phyloP scores from a whole-genome alignment of 1,284 basidiomycete genomes.

The Grifola frondosa region DNA sequence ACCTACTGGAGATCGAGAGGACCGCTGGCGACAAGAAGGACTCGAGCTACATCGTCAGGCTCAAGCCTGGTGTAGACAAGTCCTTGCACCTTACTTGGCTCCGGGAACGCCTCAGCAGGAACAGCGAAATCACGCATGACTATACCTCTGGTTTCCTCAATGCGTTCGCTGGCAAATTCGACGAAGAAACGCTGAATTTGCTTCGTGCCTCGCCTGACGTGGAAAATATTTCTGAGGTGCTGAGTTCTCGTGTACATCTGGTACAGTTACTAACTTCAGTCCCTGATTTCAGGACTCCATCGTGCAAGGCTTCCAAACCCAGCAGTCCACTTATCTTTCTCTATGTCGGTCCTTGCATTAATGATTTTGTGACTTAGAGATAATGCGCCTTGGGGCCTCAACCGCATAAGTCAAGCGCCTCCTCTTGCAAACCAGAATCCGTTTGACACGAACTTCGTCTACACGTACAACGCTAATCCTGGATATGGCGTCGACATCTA shows the following conservation, averaged over 20 bases:
- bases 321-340: neutral
- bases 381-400: constrained; percentile 10
- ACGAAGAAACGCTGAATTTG: neutral
- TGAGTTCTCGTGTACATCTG: too few relatives aligned
- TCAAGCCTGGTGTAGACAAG: neutral
- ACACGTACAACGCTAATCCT: constrained; percentile 7
- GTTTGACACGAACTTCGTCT: constrained; percentile 3
- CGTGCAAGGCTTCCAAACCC: neutral
- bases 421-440: constrained; percentile 5
- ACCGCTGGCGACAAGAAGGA: neutral
- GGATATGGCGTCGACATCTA: constrained; percentile 14
- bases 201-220: neutral
- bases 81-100: neutral
- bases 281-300: constrained; percentile 4
- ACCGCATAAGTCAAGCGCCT: constrained; percentile 7
- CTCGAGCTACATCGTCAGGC: constrained; percentile 1
- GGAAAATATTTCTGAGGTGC: neutral
- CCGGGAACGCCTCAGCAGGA: neutral
- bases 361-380: constrained; percentile 2
- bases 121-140: neutral
- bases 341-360: neutral
- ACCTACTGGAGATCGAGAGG: constrained; percentile 6
- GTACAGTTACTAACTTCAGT: too few relatives aligned
- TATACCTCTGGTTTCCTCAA: neutral
- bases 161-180: neutral